Conservation (phyloP, 2,329 filamentous ascomycete species). For the Pseudocercospora vitis region DNA sequence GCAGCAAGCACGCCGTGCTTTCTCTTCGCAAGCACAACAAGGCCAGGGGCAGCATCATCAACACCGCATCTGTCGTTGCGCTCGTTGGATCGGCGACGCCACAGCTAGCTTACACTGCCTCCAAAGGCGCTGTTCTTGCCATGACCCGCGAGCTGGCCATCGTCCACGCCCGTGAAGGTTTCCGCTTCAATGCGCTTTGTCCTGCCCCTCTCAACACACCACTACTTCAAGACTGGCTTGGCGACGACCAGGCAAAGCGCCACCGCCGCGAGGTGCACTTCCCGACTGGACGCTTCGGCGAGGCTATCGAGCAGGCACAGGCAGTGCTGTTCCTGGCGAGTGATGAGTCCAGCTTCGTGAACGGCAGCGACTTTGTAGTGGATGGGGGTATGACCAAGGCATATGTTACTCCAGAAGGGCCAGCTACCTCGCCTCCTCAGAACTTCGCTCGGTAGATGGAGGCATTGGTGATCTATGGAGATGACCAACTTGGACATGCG, state of each 20-base stretch:
- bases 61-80: slow-evolving; percentile 86
- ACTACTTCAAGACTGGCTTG: slow-evolving; percentile 88
- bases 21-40: slow-evolving; percentile 78
- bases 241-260: slow-evolving; percentile 80
- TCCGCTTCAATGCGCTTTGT: slow-evolving; percentile 86
- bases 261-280: slow-evolving; percentile 84
- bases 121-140: slow-evolving; percentile 88
- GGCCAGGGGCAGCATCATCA: slow-evolving; percentile 79
- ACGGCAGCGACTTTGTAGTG: slow-evolving; percentile 88
- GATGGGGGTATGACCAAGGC: slow-evolving; percentile 95
- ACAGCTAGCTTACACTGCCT: slow-evolving; percentile 89
- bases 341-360: slow-evolving; percentile 87
- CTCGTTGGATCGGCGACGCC: slow-evolving; percentile 84
- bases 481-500: no score
- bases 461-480: background rate
- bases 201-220: slow-evolving; percentile 91
- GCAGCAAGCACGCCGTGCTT: slow-evolving; percentile 86
- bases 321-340: slow-evolving; percentile 84
- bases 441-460: slow-evolving; percentile 35
- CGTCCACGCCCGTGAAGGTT: slow-evolving; percentile 85
- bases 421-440: slow-evolving; percentile 52
- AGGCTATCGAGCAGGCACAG: slow-evolving; percentile 91
- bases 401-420: slow-evolving; percentile 67
- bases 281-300: slow-evolving; percentile 81
- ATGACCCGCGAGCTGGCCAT: slow-evolving; percentile 89